Evolutionary conservation across 2,329 filamentous ascomycete genomes (phyloP).

Genomic region (Alternaria sp.): DNA sequence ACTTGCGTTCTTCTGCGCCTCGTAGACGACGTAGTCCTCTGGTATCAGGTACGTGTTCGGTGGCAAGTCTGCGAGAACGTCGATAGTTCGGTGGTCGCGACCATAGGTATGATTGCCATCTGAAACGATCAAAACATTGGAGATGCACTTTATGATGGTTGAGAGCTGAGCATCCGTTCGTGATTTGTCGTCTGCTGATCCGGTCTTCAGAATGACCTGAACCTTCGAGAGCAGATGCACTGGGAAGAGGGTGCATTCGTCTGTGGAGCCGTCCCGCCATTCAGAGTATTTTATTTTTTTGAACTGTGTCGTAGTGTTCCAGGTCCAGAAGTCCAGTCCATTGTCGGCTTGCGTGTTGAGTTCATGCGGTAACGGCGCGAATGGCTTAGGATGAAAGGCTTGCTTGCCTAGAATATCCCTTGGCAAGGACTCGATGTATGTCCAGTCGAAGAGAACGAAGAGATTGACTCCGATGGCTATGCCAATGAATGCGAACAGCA

Average conservation of each 20-base stretch:
- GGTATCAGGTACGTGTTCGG: not conserved
- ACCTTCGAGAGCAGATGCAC: not conserved
- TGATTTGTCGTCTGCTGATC: not conserved
- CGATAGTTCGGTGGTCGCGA: not conserved
- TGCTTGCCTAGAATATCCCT: not conserved
- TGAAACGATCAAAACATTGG: not conserved
- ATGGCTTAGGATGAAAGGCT: not conserved
- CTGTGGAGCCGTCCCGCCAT: not conserved
- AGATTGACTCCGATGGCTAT: not conserved
- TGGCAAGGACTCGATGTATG: rapidly evolving
- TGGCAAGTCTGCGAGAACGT: not conserved
- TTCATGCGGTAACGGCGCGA: not conserved
- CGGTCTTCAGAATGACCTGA: not conserved
- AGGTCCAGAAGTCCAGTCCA: not conserved
- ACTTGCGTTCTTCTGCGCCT: not conserved
- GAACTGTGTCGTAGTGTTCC: not conserved
- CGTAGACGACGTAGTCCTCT: not conserved
- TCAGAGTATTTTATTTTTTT: not conserved
- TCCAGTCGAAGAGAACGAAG: not conserved
- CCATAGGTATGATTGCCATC: not conserved
- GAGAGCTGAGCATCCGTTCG: not conserved
- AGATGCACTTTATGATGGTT: not conserved
- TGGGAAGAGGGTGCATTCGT: not conserved
- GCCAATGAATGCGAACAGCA: not conserved
- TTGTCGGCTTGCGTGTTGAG: not conserved